Percentiles rank a stretch among this genome's conserved stretches.
Evolutionary conservation across 176 grass and related monocot genomes (phyloP).

Genomic region (Aegilops longissima): DNA sequence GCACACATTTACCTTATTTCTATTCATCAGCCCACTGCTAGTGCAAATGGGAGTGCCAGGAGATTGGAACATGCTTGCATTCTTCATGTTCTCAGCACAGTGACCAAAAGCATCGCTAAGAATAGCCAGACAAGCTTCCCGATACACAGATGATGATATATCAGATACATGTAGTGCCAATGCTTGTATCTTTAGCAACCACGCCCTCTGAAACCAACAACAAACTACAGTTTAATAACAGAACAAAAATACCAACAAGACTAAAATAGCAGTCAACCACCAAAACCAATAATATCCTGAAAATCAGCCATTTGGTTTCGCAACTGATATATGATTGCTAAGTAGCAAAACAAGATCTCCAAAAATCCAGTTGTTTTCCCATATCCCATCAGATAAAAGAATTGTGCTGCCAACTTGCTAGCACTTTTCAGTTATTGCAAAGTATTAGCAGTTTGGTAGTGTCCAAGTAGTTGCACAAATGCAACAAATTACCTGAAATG

Average conservation of each 20-base stretch:
- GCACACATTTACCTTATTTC: slow-evolving; percentile 52
- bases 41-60: slow-evolving; percentile 20
- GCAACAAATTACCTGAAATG: neutral
- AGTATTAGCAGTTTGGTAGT: neutral
- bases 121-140: slow-evolving; percentile 77
- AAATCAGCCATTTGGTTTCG: neutral
- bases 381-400: neutral
- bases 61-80: slow-evolving; percentile 38
- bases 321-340: neutral
- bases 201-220: slow-evolving; percentile 77
- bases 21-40: slow-evolving; percentile 36
- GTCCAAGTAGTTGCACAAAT: neutral
- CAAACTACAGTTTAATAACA: slow-evolving; percentile 35
- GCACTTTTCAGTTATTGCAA: neutral
- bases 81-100: slow-evolving; percentile 31
- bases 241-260: slow-evolving; percentile 22
- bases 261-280: slow-evolving; percentile 14
- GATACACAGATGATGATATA: slow-evolving; percentile 64
- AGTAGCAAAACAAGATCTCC: neutral
- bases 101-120: slow-evolving; percentile 68
- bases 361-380: neutral
- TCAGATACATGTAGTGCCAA: slow-evolving; percentile 92
- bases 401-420: neutral
- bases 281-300: neutral
- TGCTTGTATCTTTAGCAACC: slow-evolving; percentile 88